Conservation (phyloP, 2,329 filamentous ascomycete genomes). For the Trichoderma hamatum region DNA sequence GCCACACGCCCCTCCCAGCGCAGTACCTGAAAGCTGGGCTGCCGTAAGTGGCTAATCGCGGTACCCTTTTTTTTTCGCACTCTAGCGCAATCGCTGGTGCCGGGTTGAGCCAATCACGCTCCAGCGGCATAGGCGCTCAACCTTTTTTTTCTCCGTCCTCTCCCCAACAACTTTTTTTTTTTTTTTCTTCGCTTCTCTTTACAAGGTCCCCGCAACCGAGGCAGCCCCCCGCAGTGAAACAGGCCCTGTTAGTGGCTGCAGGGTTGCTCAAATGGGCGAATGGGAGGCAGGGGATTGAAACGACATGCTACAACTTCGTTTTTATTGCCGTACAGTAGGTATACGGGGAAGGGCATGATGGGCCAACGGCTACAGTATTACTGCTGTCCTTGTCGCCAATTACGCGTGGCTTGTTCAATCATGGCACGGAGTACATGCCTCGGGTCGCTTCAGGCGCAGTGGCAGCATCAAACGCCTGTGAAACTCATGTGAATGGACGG, state of each 20-base stretch:
- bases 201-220: slow-evolving; percentile 4
- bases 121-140: slow-evolving; percentile 31
- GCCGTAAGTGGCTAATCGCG: not conserved
- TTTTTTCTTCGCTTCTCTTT: not conserved
- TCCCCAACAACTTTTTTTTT: slow-evolving; percentile 40
- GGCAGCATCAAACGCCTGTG: too few relatives aligned
- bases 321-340: not conserved
- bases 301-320: not conserved
- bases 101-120: slow-evolving; percentile 23
- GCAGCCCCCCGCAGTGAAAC: not conserved
- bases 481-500: not conserved
- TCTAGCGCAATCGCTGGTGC: not conserved
- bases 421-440: not conserved
- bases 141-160: slow-evolving; percentile 29
- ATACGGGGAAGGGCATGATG: too few relatives aligned
- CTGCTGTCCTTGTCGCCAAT: too few relatives aligned
- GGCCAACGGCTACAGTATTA: too few relatives aligned
- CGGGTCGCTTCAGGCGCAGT: too few relatives aligned
- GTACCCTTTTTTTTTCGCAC: not conserved
- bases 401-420: not conserved
- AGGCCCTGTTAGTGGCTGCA: not conserved
- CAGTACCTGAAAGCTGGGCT: not conserved
- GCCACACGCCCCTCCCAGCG: not conserved
- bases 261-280: not conserved
- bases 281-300: not conserved